These are phyloP conservation scores for Mycena polygramma DNA, from an alignment of 768 basidiomycete species.

Conservation along the genomic window DNA sequence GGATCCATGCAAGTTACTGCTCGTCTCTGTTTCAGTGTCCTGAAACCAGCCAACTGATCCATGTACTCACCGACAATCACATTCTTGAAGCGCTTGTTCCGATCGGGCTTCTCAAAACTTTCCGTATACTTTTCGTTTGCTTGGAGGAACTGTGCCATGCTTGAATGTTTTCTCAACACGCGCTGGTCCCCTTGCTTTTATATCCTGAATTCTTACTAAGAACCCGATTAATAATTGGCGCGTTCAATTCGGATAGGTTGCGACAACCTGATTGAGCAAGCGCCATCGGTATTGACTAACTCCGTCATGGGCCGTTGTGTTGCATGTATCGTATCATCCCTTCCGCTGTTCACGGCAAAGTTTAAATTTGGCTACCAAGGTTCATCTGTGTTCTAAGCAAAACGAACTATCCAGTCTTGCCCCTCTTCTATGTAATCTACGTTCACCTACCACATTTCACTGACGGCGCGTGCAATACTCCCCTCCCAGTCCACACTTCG, in stretches of 20 bases:
- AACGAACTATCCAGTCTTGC: constrained; percentile 10
- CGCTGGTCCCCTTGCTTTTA: too few species aligned
- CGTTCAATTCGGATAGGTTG: too few species aligned
- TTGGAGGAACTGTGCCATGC: too few species aligned
- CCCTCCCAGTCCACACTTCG: constrained; percentile 47
- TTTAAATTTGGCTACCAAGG: too few species aligned
- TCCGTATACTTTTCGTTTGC: constrained; percentile 43
- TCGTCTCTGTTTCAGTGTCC: background rate
- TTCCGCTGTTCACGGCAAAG: too few species aligned
- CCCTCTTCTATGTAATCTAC: constrained; percentile 10
- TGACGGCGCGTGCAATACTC: constrained; percentile 31
- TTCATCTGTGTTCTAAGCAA: constrained; percentile 11
- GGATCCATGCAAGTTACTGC: constrained; percentile 71
- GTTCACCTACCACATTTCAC: constrained; percentile 14
- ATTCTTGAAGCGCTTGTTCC: constrained; percentile 47
- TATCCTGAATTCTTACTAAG: too few species aligned
- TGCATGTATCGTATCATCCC: too few species aligned
- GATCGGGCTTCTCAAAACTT: constrained; percentile 57
- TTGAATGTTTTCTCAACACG: too few species aligned
- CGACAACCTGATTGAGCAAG: too few species aligned
- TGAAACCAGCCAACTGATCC: background rate
- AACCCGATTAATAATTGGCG: too few species aligned
- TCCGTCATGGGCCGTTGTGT: too few species aligned
- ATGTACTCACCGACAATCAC: constrained; percentile 50
- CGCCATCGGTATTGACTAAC: too few species aligned